A percentile compares a stretch with the other conserved stretches of the same genome.
Conservation (phyloP, 2,329 filamentous ascomycete species). For the Alternaria dauci region DNA sequence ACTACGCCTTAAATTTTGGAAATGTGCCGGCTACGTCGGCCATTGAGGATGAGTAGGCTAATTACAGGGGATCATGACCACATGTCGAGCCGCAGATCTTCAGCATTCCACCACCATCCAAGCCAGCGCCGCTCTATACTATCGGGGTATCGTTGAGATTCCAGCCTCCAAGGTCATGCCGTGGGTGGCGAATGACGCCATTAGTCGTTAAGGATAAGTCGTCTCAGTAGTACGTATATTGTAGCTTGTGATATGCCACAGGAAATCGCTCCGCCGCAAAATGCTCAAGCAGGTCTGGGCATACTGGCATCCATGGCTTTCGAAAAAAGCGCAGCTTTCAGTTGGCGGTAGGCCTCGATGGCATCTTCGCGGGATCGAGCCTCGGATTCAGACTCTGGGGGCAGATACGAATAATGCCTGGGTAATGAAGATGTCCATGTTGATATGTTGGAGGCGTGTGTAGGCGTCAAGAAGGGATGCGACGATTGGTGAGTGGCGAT, state of each 20-base stretch:
- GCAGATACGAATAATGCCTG: slow-evolving; percentile 23
- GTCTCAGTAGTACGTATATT: slow-evolving; percentile 6
- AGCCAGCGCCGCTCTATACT: neutral
- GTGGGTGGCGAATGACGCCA: slow-evolving; percentile 1
- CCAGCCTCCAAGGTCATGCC: slow-evolving; percentile 2
- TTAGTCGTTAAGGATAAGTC: slow-evolving; percentile 6
- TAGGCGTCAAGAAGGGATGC: slow-evolving; percentile 40
- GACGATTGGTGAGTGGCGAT: slow-evolving; percentile 22
- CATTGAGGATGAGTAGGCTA: neutral
- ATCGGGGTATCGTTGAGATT: slow-evolving; percentile 3
- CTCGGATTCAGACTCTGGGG: slow-evolving; percentile 23
- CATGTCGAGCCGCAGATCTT: neutral
- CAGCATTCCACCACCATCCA: neutral
- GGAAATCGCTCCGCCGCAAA: neutral
- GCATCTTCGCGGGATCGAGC: slow-evolving; percentile 35
- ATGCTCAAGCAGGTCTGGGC: slow-evolving; percentile 5
- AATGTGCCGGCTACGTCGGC: neutral
- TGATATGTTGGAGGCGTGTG: slow-evolving; percentile 41
- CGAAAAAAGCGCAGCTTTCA: slow-evolving; percentile 44
- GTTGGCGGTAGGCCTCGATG: slow-evolving; percentile 46
- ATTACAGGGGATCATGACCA: slow-evolving; percentile 4
- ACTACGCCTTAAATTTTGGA: neutral
- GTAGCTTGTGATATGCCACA: slow-evolving; percentile 4
- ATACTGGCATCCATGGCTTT: slow-evolving; percentile 41
- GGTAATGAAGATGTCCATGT: slow-evolving; percentile 45